Evolutionary conservation across 2,329 filamentous ascomycete genomes (phyloP).

Genomic region (Ramichloridium luteum): DNA sequence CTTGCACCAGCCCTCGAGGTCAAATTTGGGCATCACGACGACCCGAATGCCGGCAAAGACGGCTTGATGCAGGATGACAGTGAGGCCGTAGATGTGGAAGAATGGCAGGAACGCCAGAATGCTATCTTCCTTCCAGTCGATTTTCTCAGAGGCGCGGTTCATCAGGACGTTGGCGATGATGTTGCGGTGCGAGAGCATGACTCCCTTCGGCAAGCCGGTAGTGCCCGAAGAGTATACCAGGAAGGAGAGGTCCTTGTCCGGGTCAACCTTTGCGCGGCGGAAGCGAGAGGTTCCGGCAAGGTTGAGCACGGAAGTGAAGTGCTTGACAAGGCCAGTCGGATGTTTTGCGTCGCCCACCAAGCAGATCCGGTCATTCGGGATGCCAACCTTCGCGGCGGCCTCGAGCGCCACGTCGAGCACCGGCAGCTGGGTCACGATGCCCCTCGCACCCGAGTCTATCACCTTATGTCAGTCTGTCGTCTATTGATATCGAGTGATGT

Average conservation of each 20-base stretch:
- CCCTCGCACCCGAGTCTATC: conserved; percentile 46
- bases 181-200: conserved; percentile 77
- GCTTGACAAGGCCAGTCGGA: conserved; percentile 46
- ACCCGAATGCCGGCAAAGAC: conserved; percentile 54
- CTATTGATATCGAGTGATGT: background rate
- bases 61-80: conserved; percentile 56
- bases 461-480: conserved; percentile 23
- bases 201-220: conserved; percentile 81
- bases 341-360: conserved; percentile 61
- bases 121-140: conserved; percentile 52
- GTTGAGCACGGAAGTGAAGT: conserved; percentile 60
- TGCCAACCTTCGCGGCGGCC: conserved; percentile 57
- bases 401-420: conserved; percentile 52
- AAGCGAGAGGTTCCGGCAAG: conserved; percentile 47
- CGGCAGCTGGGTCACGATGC: conserved; percentile 58
- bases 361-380: conserved; percentile 60
- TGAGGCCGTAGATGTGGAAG: conserved; percentile 77
- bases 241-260: conserved; percentile 64
- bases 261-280: conserved; percentile 50
- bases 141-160: conserved; percentile 27
- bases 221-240: conserved; percentile 84
- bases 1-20: conserved; percentile 64
- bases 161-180: conserved; percentile 57
- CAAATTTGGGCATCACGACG: conserved; percentile 67
- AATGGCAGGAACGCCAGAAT: conserved; percentile 73